Conservation (phyloP, 495 filamentous ascomycete genomes). For the Lepidopterella palustris region DNA sequence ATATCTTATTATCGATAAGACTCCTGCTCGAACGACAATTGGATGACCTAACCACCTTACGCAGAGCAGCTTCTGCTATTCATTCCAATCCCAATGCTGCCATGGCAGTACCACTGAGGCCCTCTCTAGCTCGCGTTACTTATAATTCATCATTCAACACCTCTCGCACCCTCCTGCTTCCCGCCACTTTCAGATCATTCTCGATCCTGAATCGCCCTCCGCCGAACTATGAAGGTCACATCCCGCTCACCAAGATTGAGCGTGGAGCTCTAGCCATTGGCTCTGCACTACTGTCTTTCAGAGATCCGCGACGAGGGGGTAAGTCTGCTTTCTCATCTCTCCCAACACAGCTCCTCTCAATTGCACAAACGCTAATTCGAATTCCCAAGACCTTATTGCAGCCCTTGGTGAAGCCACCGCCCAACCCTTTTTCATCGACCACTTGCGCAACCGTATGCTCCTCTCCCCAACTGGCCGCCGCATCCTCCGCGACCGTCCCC, state of each 20-base stretch:
- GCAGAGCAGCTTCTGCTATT: no score
- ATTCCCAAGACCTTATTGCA: conserved; percentile 73
- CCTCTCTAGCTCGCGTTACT: no score
- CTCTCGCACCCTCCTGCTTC: conserved; percentile 8
- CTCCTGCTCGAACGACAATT: no score
- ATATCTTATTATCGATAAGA: no score
- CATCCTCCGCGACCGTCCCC: conserved; percentile 83
- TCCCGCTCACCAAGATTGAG: conserved; percentile 76
- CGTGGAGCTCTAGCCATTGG: conserved; percentile 71
- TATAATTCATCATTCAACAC: background rate
- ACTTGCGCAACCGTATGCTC: conserved; percentile 89
- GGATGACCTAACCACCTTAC: no score
- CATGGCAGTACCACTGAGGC: no score
- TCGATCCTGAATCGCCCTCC: conserved; percentile 72
- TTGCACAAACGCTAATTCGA: background rate
- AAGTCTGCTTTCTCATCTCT: conserved; percentile 16
- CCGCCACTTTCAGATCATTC: conserved; percentile 44
- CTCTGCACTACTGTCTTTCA: conserved; percentile 70
- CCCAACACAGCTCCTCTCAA: background rate
- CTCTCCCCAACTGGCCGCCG: conserved; percentile 73
- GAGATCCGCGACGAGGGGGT: conserved; percentile 75
- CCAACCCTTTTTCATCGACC: conserved; percentile 90
- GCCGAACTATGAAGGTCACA: conserved; percentile 84
- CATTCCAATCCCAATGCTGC: no score
- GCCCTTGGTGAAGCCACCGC: conserved; percentile 88